These are phyloP conservation scores for Aspergillus phoenicis DNA, from an alignment of 2,329 filamentous ascomycete species.

Conservation along the genomic window DNA sequence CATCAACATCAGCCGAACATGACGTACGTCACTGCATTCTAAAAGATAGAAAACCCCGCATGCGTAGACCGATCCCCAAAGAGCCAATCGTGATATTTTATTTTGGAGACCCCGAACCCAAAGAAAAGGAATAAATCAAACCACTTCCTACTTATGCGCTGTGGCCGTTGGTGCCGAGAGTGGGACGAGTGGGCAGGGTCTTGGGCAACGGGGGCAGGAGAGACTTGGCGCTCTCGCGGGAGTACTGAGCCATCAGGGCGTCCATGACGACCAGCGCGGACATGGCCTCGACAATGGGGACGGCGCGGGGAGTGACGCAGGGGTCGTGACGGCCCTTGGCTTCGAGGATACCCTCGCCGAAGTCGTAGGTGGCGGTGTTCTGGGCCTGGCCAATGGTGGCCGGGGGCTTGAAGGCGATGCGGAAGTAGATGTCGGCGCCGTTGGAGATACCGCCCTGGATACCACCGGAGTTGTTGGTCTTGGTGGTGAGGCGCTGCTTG, in stretches of 20 bases:
- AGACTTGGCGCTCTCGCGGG: constrained; percentile 54
- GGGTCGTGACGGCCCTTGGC: constrained; percentile 95
- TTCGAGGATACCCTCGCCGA: constrained; percentile 73
- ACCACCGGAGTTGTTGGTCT: constrained; percentile 92
- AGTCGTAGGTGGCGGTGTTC: constrained; percentile 77
- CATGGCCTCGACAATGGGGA: constrained; percentile 78
- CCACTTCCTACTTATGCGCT: not conserved
- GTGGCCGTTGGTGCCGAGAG: constrained; percentile 11
- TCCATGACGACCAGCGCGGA: constrained; percentile 85
- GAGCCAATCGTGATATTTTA: no score
- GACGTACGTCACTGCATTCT: constrained; percentile 1
- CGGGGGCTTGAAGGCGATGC: constrained; percentile 90
- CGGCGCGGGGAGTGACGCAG: constrained; percentile 83
- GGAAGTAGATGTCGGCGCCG: constrained; percentile 91
- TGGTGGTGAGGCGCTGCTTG: constrained; percentile 70
- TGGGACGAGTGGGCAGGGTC: constrained; percentile 40
- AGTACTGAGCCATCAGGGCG: constrained; percentile 79
- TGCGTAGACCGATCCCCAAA: not conserved
- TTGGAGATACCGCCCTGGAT: constrained; percentile 96
- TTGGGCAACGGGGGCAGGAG: constrained; percentile 47
- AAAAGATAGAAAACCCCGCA: not conserved
- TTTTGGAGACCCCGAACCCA: no score
- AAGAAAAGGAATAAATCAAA: not conserved
- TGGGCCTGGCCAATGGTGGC: constrained; percentile 92
- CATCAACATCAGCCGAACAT: not conserved